These are phyloP conservation scores for Vanderwaltozyma polyspora DNA, from an alignment of 805 yeast genomes.

Conservation along the genomic window DNA sequence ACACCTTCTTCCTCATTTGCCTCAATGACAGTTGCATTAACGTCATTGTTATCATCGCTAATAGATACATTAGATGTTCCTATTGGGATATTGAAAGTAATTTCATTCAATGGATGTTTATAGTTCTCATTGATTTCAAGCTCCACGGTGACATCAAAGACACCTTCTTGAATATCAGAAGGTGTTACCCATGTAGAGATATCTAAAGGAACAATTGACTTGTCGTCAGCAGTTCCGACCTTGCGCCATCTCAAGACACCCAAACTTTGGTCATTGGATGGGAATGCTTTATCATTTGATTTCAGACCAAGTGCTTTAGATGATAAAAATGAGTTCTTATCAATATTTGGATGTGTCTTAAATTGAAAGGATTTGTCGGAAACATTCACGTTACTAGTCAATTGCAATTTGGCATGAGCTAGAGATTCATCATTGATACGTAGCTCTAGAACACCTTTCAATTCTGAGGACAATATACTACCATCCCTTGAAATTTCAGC, in stretches of 20 bases:
- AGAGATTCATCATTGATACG: constrained; percentile 69
- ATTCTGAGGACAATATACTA: constrained; percentile 52
- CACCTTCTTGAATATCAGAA: constrained; percentile 40
- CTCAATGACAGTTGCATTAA: constrained; percentile 44
- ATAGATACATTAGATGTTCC: constrained; percentile 44
- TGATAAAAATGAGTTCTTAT: constrained; percentile 54
- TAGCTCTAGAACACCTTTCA: constrained; percentile 84
- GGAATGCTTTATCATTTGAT: constrained; percentile 72
- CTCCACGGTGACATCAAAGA: constrained; percentile 73
- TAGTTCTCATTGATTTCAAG: constrained; percentile 55
- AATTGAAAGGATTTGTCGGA: constrained; percentile 45
- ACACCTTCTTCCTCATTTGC: constrained; percentile 56
- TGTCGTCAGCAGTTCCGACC: constrained; percentile 49
- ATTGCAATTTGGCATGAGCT: constrained; percentile 52
- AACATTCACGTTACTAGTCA: constrained; percentile 39
- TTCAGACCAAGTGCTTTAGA: constrained; percentile 56
- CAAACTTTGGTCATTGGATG: constrained; percentile 78
- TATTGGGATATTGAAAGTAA: constrained; percentile 51
- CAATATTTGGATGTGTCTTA: constrained; percentile 95
- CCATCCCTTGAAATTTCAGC: constrained; percentile 84
- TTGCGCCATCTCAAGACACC: constrained; percentile 92
- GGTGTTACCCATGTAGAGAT: constrained; percentile 78
- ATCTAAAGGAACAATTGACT: constrained; percentile 47
- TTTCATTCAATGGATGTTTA: constrained; percentile 38
- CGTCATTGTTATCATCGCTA: constrained; percentile 37